phyloP scores from a whole-genome alignment of 2,329 filamentous ascomycete species.

The Fusarium vanettenii region DNA sequence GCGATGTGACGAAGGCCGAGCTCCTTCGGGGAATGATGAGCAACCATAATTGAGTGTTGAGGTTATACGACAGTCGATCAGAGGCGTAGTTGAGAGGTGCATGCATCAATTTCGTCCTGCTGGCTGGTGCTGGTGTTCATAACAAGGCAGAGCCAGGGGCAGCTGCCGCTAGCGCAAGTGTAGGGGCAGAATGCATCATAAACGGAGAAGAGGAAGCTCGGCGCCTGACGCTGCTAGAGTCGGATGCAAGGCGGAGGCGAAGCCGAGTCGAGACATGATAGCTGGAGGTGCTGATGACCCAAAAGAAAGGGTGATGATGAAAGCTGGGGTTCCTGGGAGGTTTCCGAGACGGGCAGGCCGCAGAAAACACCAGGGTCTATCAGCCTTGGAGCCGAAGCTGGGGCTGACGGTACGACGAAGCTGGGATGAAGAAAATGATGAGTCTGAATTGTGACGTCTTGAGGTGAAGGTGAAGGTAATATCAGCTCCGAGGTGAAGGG shows the following conservation, averaged over 20 bases:
- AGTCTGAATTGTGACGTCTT: conserved; percentile 35
- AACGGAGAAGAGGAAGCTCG: conserved; percentile 9
- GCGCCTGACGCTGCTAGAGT: conserved; percentile 3
- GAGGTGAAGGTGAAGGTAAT: conserved; percentile 7
- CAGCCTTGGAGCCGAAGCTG: conserved; percentile 2
- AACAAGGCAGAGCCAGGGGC: conserved; percentile 24
- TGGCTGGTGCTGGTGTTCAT: conserved; percentile 23
- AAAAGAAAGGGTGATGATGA: conserved; percentile 1
- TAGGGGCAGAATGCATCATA: conserved; percentile 7
- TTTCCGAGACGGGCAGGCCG: conserved; percentile 24
- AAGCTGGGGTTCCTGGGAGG: conserved; percentile 31
- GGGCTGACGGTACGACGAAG: neutral
- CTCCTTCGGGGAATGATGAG: conserved; percentile 26
- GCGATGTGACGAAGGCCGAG: conserved; percentile 27
- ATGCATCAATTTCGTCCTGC: conserved; percentile 11
- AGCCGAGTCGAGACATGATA: conserved; percentile 6
- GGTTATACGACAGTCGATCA: conserved; percentile 24
- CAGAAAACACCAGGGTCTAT: conserved; percentile 15
- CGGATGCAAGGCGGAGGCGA: conserved; percentile 25
- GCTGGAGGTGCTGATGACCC: conserved; percentile 16
- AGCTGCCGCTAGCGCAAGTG: conserved; percentile 19
- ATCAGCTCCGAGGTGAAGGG: neutral
- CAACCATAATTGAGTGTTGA: conserved; percentile 17
- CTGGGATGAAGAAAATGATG: conserved; percentile 21
- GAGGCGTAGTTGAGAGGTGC: conserved; percentile 25